A percentile compares a stretch with the other conserved stretches of the same genome.
Conservation (phyloP, 177 flowering plant species). For the Tripterygium wilfordii region DNA sequence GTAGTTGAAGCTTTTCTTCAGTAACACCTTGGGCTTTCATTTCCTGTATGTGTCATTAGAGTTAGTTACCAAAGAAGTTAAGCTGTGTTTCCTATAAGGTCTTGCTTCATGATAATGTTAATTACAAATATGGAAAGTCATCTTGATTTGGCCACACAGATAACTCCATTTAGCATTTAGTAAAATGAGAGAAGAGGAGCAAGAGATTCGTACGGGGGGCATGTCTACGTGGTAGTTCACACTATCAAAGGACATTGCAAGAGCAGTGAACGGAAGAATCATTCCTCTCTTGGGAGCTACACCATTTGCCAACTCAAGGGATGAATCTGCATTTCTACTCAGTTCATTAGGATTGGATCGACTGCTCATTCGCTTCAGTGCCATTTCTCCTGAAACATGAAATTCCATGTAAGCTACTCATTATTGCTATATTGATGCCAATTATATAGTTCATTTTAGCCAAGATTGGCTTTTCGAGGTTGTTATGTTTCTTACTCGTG, state of each 20-base stretch:
- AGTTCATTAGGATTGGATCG: conserved; percentile 26
- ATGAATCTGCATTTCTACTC: conserved; percentile 33
- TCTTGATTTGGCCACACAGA: too few relatives aligned
- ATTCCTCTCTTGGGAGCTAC: conserved; percentile 81
- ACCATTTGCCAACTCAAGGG: conserved; percentile 38
- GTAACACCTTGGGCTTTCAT: conserved; percentile 81
- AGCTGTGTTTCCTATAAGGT: too few relatives aligned
- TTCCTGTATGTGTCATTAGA: too few relatives aligned
- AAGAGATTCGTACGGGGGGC: conserved; percentile 60
- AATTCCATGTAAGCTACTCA: background rate
- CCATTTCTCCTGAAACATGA: conserved; percentile 59
- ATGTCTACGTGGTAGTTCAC: conserved; percentile 81
- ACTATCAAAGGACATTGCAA: conserved; percentile 74
- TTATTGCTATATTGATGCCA: too few relatives aligned
- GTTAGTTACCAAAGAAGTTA: too few relatives aligned
- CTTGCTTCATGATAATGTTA: too few relatives aligned
- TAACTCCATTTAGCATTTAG: too few relatives aligned
- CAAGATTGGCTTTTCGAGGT: too few relatives aligned
- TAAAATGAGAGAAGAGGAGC: conserved; percentile 2
- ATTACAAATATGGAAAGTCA: too few relatives aligned
- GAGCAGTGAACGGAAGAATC: conserved; percentile 83
- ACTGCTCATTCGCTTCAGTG: conserved; percentile 47
- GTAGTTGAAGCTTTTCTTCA: conserved; percentile 72
- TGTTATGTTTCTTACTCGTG: conserved; percentile 34
- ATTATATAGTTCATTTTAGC: too few relatives aligned